Evolutionary conservation across 345 rosid genomes (phyloP).

Genomic region (Eucalyptus sideroxylon): DNA sequence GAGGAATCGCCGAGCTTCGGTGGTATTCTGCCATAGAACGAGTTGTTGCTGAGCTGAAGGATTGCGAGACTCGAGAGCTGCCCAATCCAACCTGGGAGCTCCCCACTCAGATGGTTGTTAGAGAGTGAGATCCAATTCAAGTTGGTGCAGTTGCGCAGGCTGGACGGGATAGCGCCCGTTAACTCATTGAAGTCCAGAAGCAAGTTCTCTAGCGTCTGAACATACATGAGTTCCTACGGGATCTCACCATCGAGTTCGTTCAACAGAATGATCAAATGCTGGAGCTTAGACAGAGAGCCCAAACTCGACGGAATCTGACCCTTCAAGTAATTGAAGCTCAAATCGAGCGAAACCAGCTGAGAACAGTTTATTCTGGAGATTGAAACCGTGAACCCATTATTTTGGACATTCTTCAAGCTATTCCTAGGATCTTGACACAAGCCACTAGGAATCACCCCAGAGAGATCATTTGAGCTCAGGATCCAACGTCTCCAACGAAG

Average conservation of each 20-base stretch:
- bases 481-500: constrained; percentile 45
- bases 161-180: constrained; percentile 56
- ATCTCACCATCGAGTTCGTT: constrained; percentile 74
- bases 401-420: constrained; percentile 52
- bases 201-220: constrained; percentile 49
- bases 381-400: constrained; percentile 64
- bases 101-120: constrained; percentile 62
- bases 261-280: constrained; percentile 74
- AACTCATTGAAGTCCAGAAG: constrained; percentile 86
- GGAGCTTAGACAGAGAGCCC: constrained; percentile 52
- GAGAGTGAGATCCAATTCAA: constrained; percentile 90
- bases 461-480: constrained; percentile 71
- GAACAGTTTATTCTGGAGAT: too few species aligned
- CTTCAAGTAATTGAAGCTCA: constrained; percentile 51
- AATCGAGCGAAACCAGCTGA: too few species aligned
- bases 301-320: constrained; percentile 79
- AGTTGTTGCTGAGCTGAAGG: constrained; percentile 85
- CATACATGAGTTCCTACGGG: constrained; percentile 49
- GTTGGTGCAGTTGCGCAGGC: constrained; percentile 59
- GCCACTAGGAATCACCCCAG: constrained; percentile 44
- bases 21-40: constrained; percentile 69
- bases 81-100: constrained; percentile 71
- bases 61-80: constrained; percentile 62
- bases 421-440: constrained; percentile 37
- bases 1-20: constrained; percentile 77